Conservation (phyloP, 345 rosid species). For the Rhodomyrtus tomentosa region DNA sequence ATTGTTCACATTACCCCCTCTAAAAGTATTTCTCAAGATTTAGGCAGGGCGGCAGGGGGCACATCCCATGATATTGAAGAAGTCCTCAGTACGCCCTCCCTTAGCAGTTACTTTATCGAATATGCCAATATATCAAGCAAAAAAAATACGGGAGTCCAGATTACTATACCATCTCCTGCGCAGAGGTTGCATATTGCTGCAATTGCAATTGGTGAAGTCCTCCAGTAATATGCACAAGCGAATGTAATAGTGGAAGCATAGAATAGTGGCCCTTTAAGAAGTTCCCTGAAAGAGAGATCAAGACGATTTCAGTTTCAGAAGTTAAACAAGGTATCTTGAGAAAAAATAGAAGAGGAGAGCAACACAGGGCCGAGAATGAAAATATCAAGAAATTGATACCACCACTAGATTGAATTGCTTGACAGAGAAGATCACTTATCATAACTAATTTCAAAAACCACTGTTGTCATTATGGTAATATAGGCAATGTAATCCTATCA, state of each 20-base stretch:
- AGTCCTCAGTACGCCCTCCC: background rate
- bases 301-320: background rate
- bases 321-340: background rate
- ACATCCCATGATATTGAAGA: background rate
- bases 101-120: background rate
- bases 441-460: background rate
- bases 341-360: background rate
- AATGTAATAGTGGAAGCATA: slow-evolving; percentile 55
- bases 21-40: background rate
- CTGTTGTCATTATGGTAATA: background rate
- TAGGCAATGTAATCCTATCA: background rate
- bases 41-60: background rate
- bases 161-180: slow-evolving; percentile 87
- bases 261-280: slow-evolving; percentile 86
- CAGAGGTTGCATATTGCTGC: slow-evolving; percentile 88
- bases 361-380: background rate
- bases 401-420: background rate
- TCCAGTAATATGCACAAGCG: slow-evolving; percentile 65
- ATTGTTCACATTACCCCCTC: background rate
- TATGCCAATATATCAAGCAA: background rate
- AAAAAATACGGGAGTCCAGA: background rate
- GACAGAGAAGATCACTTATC: background rate
- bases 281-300: slow-evolving; percentile 55
- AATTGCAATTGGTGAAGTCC: slow-evolving; percentile 63
- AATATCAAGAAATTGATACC: background rate